Base-by-base conservation (phyloP, 2,329 filamentous ascomycete genomes). In the Proliferodiscus dingleyae region DNA sequence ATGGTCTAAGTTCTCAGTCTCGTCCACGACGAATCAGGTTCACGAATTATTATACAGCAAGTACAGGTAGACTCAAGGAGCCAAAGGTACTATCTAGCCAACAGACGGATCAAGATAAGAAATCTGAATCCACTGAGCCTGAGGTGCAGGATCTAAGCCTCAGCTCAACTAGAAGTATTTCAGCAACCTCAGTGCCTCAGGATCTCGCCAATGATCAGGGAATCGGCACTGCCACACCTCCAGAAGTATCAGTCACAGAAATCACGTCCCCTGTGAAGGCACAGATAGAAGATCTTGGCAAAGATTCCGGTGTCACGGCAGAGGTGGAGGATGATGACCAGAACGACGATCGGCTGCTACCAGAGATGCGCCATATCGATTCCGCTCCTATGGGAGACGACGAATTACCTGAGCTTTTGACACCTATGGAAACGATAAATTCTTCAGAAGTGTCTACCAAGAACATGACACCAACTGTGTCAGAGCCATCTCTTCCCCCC, bases 31-130 rank as follows among this genome's bases (percentile, higher is more conserved):
- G 83, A 42, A 78, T 93, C 9, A 77, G 89, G 13, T 95, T 95
- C 58, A 74, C 88, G 46, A 95, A 95, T 61, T 95, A 95, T 63
- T 95, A 91, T 62, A 95, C 89, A 1, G 77, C 86, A n/a, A 89
- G 86, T 54, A 84, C 85, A 8, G 89, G 89, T 3, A 74, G 80
- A 47, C 74, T 75, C 2, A 89, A 85, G 55, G 63, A 65, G 45
- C 64, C 64, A 11, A 70, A 72, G 52, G 52, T 52, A 37, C 53
- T 43, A 21, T 34, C 47, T 46, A 50, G 23, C 9, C 46, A 47
- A 29, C 48, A 46, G 38, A 40, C 41, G 8, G 56, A 46, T 24
- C 37, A 51, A 19, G 51, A 57, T 37, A 52, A 43, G n/a, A 18
- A 42, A 28, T 16, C 43, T 5, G 42, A 53, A 36, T 39, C 53